Evolutionary conservation across 163 green algal species (phyloP).

Genomic region (Picocystis sp.): DNA sequence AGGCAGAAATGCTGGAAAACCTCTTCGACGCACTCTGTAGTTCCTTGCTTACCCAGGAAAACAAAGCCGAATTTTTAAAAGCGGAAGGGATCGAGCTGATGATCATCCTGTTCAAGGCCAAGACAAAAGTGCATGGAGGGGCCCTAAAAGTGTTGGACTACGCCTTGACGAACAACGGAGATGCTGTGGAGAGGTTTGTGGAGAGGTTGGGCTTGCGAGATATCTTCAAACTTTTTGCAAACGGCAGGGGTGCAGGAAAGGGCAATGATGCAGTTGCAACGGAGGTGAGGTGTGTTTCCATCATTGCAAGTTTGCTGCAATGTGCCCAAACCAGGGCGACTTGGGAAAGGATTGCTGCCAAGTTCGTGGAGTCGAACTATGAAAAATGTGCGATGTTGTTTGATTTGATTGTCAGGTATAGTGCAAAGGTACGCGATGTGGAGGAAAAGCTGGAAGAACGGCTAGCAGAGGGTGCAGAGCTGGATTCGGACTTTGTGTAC

Average conservation of each 20-base stretch:
- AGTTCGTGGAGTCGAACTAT: slow-evolving; percentile 93
- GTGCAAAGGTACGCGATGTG: slow-evolving; percentile 23
- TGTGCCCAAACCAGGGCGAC: too few relatives aligned
- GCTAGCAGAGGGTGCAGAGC: slow-evolving; percentile 17
- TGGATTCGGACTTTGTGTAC: slow-evolving; percentile 38
- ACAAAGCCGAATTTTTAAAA: slow-evolving; percentile 37
- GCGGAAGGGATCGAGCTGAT: slow-evolving; percentile 79
- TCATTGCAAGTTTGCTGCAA: too few relatives aligned
- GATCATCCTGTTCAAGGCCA: slow-evolving; percentile 70
- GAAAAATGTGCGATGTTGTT: slow-evolving; percentile 90
- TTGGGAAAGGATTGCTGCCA: slow-evolving; percentile 26
- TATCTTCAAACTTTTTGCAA: too few relatives aligned
- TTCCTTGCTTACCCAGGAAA: slow-evolving; percentile 48
- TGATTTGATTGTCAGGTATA: slow-evolving; percentile 60
- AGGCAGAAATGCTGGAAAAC: slow-evolving; percentile 67
- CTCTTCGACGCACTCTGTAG: slow-evolving; percentile 68
- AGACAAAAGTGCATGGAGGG: slow-evolving; percentile 30
- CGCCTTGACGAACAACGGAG: too few relatives aligned
- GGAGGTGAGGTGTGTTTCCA: too few relatives aligned
- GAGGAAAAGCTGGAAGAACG: slow-evolving; percentile 21
- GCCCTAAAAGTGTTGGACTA: slow-evolving; percentile 27
- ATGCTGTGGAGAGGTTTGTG: too few relatives aligned
- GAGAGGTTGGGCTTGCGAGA: too few relatives aligned
- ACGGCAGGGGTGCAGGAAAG: too few relatives aligned
- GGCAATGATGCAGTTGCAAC: too few relatives aligned